Conservation (phyloP, 2,329 filamentous ascomycete species). For the Gliomastix tumulicola region DNA sequence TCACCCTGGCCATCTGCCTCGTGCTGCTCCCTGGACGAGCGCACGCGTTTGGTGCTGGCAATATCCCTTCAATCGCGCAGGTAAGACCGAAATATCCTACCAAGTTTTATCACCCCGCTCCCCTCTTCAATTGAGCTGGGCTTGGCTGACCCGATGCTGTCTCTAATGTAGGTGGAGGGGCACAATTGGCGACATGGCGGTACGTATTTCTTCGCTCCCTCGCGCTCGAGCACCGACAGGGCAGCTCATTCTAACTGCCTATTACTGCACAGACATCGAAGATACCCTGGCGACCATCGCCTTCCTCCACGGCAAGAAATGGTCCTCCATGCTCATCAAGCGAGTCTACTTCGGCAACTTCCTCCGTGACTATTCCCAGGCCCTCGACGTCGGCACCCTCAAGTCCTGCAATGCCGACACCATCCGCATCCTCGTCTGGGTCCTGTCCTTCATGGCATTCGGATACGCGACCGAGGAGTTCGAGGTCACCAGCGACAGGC, state of each 20-base stretch:
- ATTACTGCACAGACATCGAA: slow-evolving; percentile 74
- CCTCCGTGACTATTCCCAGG: slow-evolving; percentile 80
- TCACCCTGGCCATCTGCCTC: slow-evolving; percentile 45
- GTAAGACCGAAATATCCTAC: too few relatives aligned
- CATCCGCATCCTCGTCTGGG: slow-evolving; percentile 73
- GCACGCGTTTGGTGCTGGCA: slow-evolving; percentile 61
- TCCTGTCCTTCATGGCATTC: slow-evolving; percentile 74
- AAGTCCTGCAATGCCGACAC: slow-evolving; percentile 74
- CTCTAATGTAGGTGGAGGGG: slow-evolving; percentile 59
- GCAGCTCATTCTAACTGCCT: too few relatives aligned
- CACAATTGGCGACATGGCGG: slow-evolving; percentile 65
- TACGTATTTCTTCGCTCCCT: too few relatives aligned
- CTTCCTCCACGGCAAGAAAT: slow-evolving; percentile 76
- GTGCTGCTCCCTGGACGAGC: slow-evolving; percentile 49
- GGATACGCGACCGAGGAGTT: slow-evolving; percentile 84
- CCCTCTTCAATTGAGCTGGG: too few relatives aligned
- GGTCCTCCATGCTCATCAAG: slow-evolving; percentile 72
- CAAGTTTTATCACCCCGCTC: too few relatives aligned
- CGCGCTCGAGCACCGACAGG: too few relatives aligned
- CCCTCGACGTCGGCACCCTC: slow-evolving; percentile 71
- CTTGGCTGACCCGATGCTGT: too few relatives aligned
- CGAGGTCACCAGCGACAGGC: slow-evolving; percentile 72
- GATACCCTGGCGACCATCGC: slow-evolving; percentile 73
- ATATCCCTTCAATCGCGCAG: slow-evolving; percentile 59
- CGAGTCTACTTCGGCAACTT: slow-evolving; percentile 83